phyloP scores from a whole-genome alignment of 371 early-diverging fungal species.

The Syncephalastrum monosporum region DNA sequence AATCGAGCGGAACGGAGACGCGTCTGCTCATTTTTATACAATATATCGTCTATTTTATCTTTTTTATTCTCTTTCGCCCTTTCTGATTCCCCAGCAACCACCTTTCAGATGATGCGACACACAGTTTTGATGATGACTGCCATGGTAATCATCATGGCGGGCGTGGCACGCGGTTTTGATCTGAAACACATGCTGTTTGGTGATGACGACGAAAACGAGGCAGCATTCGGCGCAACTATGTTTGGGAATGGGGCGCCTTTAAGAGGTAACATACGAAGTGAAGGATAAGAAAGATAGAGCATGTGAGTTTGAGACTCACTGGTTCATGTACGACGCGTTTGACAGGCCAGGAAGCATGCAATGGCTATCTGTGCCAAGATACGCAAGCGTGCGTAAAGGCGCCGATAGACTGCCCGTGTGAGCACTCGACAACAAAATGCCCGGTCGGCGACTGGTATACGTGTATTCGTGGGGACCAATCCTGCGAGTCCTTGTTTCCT shows the following conservation, averaged over 20 bases:
- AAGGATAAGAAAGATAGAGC: background rate
- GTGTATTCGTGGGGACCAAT: background rate
- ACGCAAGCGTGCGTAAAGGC: background rate
- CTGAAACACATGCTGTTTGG: slow-evolving; percentile 7
- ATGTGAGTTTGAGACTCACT: background rate
- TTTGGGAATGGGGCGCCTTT: background rate
- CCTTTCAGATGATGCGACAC: no score
- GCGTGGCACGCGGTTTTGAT: background rate
- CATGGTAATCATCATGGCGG: no score
- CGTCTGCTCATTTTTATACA: no score
- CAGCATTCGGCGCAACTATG: background rate
- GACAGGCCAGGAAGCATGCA: no score
- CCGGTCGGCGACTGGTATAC: slow-evolving; percentile 7
- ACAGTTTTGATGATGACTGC: no score
- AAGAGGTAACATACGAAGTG: no score
- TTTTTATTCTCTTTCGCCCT: no score
- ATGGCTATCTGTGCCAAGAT: slow-evolving; percentile 2
- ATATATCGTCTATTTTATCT: no score
- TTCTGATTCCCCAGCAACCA: no score
- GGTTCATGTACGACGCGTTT: background rate
- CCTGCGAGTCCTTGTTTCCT: background rate
- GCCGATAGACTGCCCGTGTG: slow-evolving; percentile 7
- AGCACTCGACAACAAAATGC: slow-evolving; percentile 5
- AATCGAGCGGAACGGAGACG: no score
- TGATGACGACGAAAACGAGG: background rate